Evolutionary conservation across 805 yeast genomes (phyloP), one percentile per base, ranked within the genome.

Genomic region (Torulaspora quercuum): DNA sequence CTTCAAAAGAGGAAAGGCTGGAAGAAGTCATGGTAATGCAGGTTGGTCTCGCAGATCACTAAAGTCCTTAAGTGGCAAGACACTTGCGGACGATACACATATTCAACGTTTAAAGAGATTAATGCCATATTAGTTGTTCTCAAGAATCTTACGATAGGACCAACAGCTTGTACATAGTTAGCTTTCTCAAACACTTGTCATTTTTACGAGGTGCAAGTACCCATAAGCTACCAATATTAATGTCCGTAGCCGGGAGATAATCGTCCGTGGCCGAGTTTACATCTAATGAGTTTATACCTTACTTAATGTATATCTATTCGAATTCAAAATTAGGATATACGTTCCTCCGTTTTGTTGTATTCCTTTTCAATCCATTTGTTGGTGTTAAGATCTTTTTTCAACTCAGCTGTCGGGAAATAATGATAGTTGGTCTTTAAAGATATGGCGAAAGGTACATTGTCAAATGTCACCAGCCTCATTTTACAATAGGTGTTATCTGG

Each of bases 11-110:
- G 89, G 73, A 45, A 76, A 78, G 50, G 82, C 94, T 13, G 95
- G 95, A 7, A 76, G 95, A 67, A 82, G 84, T 48, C 97, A 89
- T 59, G 96, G 97, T 33, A 89, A 89, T 55, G 85, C 88, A 1
- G 89, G 95, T 14, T 89, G 92, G 82, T 73, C 88, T 20, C 66
- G 75, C 25, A 70, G 79, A 34, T 69, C 74, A 16, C 63, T 82
- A 53, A 67, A 75, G 42, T 72, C 71, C 50, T 69, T 82, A 61
- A 74, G 78, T 47, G 82, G 77, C 19, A 81, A 71, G 48, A 75
- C 70, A 6, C 57, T 64, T 49, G 85, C 78, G 25, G 70, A 74
- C 29, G 65, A 69, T 15, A 65, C 70, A 15, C 87, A 82, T 53
- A 66, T 75, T 33, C 75, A 74, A 52, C 80, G 77, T 55, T 55